Evolutionary conservation across 2,329 filamentous ascomycete species (phyloP).

Genomic region (Dothideomycetes sp.): DNA sequence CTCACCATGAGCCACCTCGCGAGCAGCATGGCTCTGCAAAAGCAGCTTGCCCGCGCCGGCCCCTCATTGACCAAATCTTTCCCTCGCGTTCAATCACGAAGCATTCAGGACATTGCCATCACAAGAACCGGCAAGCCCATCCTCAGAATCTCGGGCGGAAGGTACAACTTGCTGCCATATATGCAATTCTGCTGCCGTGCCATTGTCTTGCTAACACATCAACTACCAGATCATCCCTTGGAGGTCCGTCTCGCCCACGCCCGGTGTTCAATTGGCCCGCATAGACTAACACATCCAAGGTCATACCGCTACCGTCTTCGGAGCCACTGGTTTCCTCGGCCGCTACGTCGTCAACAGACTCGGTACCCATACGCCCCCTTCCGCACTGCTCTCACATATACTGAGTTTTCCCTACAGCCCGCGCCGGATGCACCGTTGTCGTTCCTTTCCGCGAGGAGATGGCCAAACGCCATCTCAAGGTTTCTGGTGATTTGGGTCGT

Average conservation of each 20-base stretch:
- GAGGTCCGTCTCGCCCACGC: constrained; percentile 50
- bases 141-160: constrained; percentile 77
- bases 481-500: constrained; percentile 86
- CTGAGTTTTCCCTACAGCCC: constrained; percentile 47
- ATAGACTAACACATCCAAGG: constrained; percentile 45
- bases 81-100: constrained; percentile 31
- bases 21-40: constrained; percentile 24
- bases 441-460: constrained; percentile 95
- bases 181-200: neutral
- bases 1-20: constrained; percentile 13
- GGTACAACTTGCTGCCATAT: constrained; percentile 51
- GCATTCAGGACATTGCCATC: constrained; percentile 75
- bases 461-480: constrained; percentile 92
- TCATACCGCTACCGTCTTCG: constrained; percentile 95
- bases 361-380: constrained; percentile 48
- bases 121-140: constrained; percentile 95
- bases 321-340: constrained; percentile 89
- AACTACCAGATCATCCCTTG: constrained; percentile 62
- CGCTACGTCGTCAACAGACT: constrained; percentile 96
- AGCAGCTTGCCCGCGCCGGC: constrained; percentile 26
- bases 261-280: constrained; percentile 14
- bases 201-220: neutral
- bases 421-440: constrained; percentile 88
- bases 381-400: no score
- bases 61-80: constrained; percentile 19